Evolutionary conservation across 768 basidiomycete species (phyloP).

Genomic region (Pholiota molesta): DNA sequence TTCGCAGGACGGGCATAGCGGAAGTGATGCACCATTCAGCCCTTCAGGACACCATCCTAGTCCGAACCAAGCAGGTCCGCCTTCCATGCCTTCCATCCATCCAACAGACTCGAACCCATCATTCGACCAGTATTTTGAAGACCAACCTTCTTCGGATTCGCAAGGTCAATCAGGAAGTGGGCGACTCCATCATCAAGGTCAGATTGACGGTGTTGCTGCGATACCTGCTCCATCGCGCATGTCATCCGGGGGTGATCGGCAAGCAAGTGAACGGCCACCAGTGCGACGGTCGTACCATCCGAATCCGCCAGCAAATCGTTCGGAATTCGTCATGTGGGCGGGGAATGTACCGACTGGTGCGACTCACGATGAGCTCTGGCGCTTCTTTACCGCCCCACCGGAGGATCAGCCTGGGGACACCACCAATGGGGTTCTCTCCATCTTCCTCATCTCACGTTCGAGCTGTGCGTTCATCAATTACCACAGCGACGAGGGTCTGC

Average conservation of each 20-base stretch:
- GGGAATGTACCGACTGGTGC: constrained; percentile 90
- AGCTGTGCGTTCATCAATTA: constrained; percentile 96
- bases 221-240: constrained; percentile 6
- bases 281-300: constrained; percentile 67
- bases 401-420: constrained; percentile 13
- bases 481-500: constrained; percentile 60
- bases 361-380: constrained; percentile 82
- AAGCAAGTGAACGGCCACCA: constrained; percentile 28
- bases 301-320: constrained; percentile 71
- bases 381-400: constrained; percentile 64
- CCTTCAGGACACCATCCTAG: constrained; percentile 8
- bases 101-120: background rate
- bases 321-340: constrained; percentile 96
- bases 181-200: background rate
- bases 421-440: constrained; percentile 69
- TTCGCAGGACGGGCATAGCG: constrained; percentile 25
- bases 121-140: constrained; percentile 1
- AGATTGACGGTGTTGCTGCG: background rate
- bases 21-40: constrained; percentile 24
- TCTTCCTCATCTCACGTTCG: constrained; percentile 94
- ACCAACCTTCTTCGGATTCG: background rate
- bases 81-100: background rate
- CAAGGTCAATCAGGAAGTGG: constrained; percentile 8
- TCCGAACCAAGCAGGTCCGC: background rate
- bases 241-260: constrained; percentile 17